Percentiles rank a stretch among this genome's conserved stretches.
These are phyloP conservation scores for Strobilomyces dryophilus DNA, from an alignment of 768 basidiomycete species.

Conservation along the genomic window DNA sequence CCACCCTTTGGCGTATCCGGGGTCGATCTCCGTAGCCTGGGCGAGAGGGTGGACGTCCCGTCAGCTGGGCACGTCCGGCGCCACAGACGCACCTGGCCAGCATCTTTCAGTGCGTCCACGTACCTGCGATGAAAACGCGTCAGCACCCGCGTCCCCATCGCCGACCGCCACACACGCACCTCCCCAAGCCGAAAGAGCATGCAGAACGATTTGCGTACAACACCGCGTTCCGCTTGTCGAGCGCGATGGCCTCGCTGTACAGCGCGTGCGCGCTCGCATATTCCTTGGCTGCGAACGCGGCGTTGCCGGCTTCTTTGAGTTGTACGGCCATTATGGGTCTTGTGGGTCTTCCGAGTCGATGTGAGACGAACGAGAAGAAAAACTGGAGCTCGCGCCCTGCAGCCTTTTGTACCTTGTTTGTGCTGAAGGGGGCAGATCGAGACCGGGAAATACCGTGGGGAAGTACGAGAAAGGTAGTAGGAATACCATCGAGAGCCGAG, in stretches of 20 bases:
- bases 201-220: slow-evolving; percentile 1
- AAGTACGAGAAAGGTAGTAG: no score
- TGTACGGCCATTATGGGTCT: neutral
- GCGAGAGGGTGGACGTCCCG: no score
- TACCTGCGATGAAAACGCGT: neutral
- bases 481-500: no score
- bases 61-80: no score
- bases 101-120: neutral
- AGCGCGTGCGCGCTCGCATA: neutral
- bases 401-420: no score
- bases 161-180: neutral
- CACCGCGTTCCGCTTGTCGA: neutral
- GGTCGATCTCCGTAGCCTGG: neutral
- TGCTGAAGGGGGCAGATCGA: no score
- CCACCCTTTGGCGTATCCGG: slow-evolving; percentile 1
- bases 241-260: slow-evolving; percentile 1
- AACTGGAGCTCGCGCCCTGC: no score
- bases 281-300: neutral
- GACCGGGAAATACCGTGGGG: no score
- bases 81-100: neutral
- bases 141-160: no score
- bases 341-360: no score
- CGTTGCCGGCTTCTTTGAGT: slow-evolving; percentile 1
- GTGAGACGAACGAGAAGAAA: no score
- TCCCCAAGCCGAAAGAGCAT: neutral